Conservation (phyloP, 805 yeast species). For the Ogataea nonfermentans region DNA sequence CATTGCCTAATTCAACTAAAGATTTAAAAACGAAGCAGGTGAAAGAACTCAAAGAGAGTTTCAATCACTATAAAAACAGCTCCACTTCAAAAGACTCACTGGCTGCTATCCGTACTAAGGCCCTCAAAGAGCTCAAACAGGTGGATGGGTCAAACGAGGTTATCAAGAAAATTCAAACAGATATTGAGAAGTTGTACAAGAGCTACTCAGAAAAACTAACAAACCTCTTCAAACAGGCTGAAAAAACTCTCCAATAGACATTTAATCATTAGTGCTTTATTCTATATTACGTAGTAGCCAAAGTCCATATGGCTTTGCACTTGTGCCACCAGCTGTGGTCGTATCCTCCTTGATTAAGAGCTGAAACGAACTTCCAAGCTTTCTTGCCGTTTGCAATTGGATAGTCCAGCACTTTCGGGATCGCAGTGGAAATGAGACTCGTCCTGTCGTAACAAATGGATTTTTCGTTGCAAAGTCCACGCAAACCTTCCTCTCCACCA, state of each 20-base stretch:
- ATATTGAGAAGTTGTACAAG: conserved; percentile 71
- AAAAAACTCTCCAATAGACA: conserved; percentile 33
- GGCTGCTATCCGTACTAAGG: conserved; percentile 55
- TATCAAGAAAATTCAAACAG: conserved; percentile 52
- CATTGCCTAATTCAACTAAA: conserved; percentile 71
- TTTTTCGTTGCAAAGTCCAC: conserved; percentile 85
- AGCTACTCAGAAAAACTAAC: conserved; percentile 56
- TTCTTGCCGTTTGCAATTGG: conserved; percentile 78
- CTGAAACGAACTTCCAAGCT: conserved; percentile 87
- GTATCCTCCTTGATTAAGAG: conserved; percentile 83
- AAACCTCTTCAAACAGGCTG: conserved; percentile 55
- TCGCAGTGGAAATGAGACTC: conserved; percentile 73
- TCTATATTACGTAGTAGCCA: conserved; percentile 44
- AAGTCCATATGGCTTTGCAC: conserved; percentile 49
- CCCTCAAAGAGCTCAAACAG: conserved; percentile 51
- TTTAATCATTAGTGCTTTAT: conserved; percentile 4
- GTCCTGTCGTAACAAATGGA: conserved; percentile 83
- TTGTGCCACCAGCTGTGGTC: conserved; percentile 71
- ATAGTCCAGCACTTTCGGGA: conserved; percentile 88
- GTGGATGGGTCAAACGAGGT: conserved; percentile 50
- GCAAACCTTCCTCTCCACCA: conserved; percentile 96
- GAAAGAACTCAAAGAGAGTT: conserved; percentile 62
- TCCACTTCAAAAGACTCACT: conserved; percentile 47
- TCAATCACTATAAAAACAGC: conserved; percentile 60
- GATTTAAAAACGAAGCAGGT: conserved; percentile 56